These are phyloP conservation scores for Sambucus nigra DNA, from an alignment of 129 eudicot species.

Conservation along the genomic window DNA sequence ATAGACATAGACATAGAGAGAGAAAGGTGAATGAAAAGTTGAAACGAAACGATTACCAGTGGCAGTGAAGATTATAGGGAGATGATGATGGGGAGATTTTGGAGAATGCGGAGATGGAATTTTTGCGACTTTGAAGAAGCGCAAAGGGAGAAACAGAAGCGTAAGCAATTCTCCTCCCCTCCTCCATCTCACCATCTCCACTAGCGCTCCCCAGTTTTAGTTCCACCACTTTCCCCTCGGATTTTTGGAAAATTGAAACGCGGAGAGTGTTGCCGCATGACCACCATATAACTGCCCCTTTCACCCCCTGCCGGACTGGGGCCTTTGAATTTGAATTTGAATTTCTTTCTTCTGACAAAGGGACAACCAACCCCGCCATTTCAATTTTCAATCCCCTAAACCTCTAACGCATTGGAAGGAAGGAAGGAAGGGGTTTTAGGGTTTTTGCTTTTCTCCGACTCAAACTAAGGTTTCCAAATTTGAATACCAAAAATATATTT, in stretches of 20 bases:
- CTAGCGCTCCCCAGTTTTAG: slow-evolving; percentile 47
- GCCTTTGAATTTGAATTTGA: too few relatives aligned
- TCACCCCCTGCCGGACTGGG: slow-evolving; percentile 19
- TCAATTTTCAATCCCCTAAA: too few relatives aligned
- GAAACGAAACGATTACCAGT: too few relatives aligned
- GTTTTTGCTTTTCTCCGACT: too few relatives aligned
- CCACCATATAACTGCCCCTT: slow-evolving; percentile 47
- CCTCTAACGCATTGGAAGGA: too few relatives aligned
- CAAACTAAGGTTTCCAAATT: too few relatives aligned
- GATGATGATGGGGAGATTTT: slow-evolving; percentile 22
- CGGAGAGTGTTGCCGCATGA: slow-evolving; percentile 87
- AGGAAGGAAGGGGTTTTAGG: too few relatives aligned
- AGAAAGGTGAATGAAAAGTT: too few relatives aligned
- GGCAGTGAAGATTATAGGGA: slow-evolving; percentile 42
- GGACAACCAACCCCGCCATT: too few relatives aligned
- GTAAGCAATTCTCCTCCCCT: slow-evolving; percentile 77
- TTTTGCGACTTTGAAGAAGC: slow-evolving; percentile 73
- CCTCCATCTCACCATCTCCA: slow-evolving; percentile 40
- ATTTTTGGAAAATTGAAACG: slow-evolving; percentile 43
- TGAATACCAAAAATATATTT: too few relatives aligned
- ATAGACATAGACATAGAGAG: too few relatives aligned
- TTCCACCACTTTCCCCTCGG: slow-evolving; percentile 71
- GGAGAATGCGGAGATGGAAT: slow-evolving; percentile 33
- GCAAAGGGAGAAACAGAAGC: slow-evolving; percentile 87
- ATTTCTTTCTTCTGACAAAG: too few relatives aligned